Conservation (phyloP, 164 flowering plant species). For the Piper longum region DNA sequence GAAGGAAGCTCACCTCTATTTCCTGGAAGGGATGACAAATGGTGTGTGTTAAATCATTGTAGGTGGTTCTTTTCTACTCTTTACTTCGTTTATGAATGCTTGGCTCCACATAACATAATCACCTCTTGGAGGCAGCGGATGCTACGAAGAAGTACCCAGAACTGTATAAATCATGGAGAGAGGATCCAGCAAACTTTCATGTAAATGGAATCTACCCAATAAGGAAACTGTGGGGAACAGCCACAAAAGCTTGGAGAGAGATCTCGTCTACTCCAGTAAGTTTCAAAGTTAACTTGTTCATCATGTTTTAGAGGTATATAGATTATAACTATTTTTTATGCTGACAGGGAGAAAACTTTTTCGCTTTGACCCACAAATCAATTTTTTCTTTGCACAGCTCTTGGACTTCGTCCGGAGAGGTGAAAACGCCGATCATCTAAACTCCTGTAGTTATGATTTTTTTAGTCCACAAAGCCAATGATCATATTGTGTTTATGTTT, state of each 20-base stretch:
- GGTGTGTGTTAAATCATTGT: slow-evolving; percentile 23
- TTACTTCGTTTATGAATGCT: slow-evolving; percentile 4
- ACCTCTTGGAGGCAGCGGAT: slow-evolving; percentile 72
- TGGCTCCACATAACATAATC: slow-evolving; percentile 19
- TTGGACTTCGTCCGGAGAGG: slow-evolving; percentile 70
- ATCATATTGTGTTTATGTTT: not conserved
- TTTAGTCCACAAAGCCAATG: not conserved
- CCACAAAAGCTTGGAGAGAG: slow-evolving; percentile 50
- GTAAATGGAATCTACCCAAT: slow-evolving; percentile 56
- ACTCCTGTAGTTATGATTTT: not conserved
- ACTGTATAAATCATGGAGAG: slow-evolving; percentile 56
- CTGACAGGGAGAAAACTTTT: slow-evolving; percentile 46
- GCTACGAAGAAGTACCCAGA: slow-evolving; percentile 44
- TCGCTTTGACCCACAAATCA: slow-evolving; percentile 68
- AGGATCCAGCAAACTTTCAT: slow-evolving; percentile 51
- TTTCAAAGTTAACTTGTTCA: not conserved
- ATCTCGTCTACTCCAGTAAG: slow-evolving; percentile 49
- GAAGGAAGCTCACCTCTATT: slow-evolving; percentile 60
- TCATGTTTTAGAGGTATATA: not conserved
- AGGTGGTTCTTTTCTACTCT: not conserved
- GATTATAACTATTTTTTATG: not conserved
- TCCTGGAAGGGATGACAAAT: slow-evolving; percentile 73
- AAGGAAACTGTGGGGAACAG: slow-evolving; percentile 37
- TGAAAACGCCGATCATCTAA: slow-evolving; percentile 2
- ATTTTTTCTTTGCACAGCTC: slow-evolving; percentile 63